A percentile compares a stretch with the other conserved stretches of the same genome.
Evolutionary conservation across 176 grass and related monocot genomes (phyloP).

Genomic region (Avena eriantha): DNA sequence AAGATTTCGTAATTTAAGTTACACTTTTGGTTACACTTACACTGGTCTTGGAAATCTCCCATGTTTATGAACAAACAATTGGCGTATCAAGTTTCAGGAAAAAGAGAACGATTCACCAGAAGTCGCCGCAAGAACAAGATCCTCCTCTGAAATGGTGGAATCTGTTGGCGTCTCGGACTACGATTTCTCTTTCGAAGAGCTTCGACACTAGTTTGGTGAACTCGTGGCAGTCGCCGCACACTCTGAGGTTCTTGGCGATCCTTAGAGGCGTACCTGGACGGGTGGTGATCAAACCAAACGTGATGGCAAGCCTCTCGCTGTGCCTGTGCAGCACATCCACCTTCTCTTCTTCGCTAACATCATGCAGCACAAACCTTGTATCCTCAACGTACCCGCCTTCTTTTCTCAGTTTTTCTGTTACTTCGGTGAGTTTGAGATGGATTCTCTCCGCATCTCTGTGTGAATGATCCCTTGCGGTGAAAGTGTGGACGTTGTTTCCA

Average conservation of each 20-base stretch:
- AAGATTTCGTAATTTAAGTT: neutral
- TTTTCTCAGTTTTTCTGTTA: constrained; percentile 56
- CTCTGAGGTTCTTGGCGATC: constrained; percentile 75
- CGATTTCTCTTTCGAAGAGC: constrained; percentile 55
- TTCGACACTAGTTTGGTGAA: constrained; percentile 68
- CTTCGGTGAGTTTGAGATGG: constrained; percentile 61
- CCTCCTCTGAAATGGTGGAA: constrained; percentile 80
- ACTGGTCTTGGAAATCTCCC: neutral
- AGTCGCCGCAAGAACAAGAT: constrained; percentile 65
- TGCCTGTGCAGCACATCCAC: constrained; percentile 56
- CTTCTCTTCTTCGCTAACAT: constrained; percentile 66
- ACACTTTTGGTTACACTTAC: neutral
- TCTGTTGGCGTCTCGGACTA: constrained; percentile 69
- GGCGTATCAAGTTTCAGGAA: neutral
- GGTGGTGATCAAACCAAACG: constrained; percentile 59
- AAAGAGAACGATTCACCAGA: constrained; percentile 52
- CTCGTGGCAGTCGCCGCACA: constrained; percentile 66
- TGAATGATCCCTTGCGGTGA: constrained; percentile 61
- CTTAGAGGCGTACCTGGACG: constrained; percentile 45
- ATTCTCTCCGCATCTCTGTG: constrained; percentile 57
- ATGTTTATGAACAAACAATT: constrained; percentile 10
- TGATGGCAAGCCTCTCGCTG: constrained; percentile 66
- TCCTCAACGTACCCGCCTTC: constrained; percentile 63
- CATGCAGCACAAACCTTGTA: constrained; percentile 65
- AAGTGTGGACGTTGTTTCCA: constrained; percentile 58